phyloP scores from a whole-genome alignment of 495 filamentous ascomycete species.

The Lindgomyces ingoldianus region DNA sequence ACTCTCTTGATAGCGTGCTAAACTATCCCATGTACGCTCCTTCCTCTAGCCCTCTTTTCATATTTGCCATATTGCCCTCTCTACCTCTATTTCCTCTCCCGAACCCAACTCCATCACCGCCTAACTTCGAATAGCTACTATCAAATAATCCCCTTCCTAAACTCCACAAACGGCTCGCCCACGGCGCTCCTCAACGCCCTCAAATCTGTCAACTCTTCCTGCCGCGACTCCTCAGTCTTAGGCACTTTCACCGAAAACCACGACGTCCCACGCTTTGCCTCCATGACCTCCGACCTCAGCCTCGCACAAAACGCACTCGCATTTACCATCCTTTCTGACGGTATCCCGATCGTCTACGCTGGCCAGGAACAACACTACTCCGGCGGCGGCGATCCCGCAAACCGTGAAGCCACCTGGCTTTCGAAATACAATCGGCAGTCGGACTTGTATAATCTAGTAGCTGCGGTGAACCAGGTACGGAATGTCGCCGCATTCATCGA shows the following conservation, averaged over 20 bases:
- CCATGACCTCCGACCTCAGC: slow-evolving; percentile 44
- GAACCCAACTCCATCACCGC: too few species aligned
- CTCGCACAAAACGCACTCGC: slow-evolving; percentile 69
- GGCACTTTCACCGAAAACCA: slow-evolving; percentile 83
- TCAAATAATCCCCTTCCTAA: slow-evolving; percentile 62
- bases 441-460: slow-evolving; percentile 62
- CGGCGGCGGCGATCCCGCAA: slow-evolving; percentile 59
- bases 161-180: slow-evolving; percentile 34
- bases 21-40: slow-evolving; percentile 67
- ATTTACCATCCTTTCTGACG: slow-evolving; percentile 69
- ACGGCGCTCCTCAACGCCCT: slow-evolving; percentile 34
- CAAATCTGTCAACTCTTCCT: slow-evolving; percentile 46
- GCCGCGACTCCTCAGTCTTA: slow-evolving; percentile 62
- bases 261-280: slow-evolving; percentile 52
- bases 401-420: slow-evolving; percentile 77
- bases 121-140: too few species aligned
- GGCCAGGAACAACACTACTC: slow-evolving; percentile 73
- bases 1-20: slow-evolving; percentile 61
- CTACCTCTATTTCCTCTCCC: too few species aligned
- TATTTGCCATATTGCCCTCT: too few species aligned
- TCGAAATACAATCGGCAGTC: slow-evolving; percentile 62
- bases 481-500: slow-evolving; percentile 55
- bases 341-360: slow-evolving; percentile 65
- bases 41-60: too few species aligned
- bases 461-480: slow-evolving; percentile 58